Evolutionary conservation across 108 stramenopile genomes (phyloP), one percentile per base, ranked within the genome.

Genomic region (Skeletonema grethae): DNA sequence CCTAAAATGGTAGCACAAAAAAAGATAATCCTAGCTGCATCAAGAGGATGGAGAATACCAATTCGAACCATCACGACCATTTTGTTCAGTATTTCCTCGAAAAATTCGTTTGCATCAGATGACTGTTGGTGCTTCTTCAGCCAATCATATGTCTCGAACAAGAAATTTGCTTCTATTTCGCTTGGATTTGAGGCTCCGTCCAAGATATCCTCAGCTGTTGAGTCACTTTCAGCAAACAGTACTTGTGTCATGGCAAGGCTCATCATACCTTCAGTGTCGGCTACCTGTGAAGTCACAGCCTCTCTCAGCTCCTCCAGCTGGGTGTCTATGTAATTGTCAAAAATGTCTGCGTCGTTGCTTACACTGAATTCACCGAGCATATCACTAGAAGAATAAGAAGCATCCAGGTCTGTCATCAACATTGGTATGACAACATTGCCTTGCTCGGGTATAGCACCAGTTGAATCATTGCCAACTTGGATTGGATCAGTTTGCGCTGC

Each of bases 1-100:
- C 87, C 82, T 11, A 92, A 72, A 13, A 95, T 63, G 4, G 86
- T 88, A 18, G 91, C 94, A 50, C 87, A 89, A 55, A 85, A 88
- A 67, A 90, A 90, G 64, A 95, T 85, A n/a, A 91, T 74, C 22
- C 94, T 85, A 30, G 91, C 86, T 2, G 89, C 91, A 46, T 92
- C 90, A 29, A 84, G 85, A 8, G 94, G 89, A 1, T 60, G 66
- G 25, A 95, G 69, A 12, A 88, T 38, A 29, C 86, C 87, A 28
- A 80, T 84, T 16, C 88, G 80, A 4, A 92, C 91, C 61, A 84
- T 89, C 24, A 81, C 64, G 24, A 90, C 87, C 76, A 92, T 87
- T 68, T 82, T 87, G 65, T 92, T 92, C 48, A 92, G 60, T 34
- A 79, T 84, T 30, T 92, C 88, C 66, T 90, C 84, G 72, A 92